Base-by-base conservation (phyloP, 305 asterid genomes). In the Euphrasia arctica region DNA sequence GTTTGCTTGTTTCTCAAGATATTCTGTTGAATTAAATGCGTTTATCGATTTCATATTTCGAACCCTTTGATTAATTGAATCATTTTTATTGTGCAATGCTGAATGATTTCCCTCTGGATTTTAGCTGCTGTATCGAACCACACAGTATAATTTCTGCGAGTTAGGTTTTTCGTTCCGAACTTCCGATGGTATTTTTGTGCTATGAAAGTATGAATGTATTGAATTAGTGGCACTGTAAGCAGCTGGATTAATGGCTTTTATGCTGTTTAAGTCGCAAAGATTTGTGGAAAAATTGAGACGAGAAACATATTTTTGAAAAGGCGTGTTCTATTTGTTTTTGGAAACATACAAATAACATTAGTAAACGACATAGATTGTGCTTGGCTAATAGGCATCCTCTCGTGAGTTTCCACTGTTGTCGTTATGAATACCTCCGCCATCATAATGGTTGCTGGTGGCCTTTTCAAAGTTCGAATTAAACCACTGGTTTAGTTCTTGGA, bases 211-310 rank as follows among this genome's bases (percentile, higher is more conserved):
- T 48, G 27, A 62, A 29, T 27, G 12, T 8, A 5, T 15, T 25
- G 52, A 34, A 15, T 65, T 29, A 41, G 25, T 64, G 55, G 5
- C 70, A 66, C 57, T 63, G 54, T 55, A 39, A 42, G 27, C 22
- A 58, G 54, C 62, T 62, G 67, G 68, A 77, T 31, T 58, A 28
- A 54, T 11, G 48, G 60, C 39, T 68, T 25, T 18, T 66, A 31
- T 36, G 61, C 65, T 64, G 14, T 51, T 51, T 41, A 47, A 54
- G 61, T 70, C 58, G 3, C 55, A 34, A 58, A 70, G 48, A 64
- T 49, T 58, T 29, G 56, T 34, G 9, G 7, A 39, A 1, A 9
- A 58, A 8, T 14, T 4, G 28, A 6, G 28, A 50, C 5, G 55
- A 50, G 18, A 1, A 22, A 62, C 27, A 13, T 1, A 13, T 67